Conservation (phyloP, 495 filamentous ascomycete genomes). For the Polyplosphaeria fusca region DNA sequence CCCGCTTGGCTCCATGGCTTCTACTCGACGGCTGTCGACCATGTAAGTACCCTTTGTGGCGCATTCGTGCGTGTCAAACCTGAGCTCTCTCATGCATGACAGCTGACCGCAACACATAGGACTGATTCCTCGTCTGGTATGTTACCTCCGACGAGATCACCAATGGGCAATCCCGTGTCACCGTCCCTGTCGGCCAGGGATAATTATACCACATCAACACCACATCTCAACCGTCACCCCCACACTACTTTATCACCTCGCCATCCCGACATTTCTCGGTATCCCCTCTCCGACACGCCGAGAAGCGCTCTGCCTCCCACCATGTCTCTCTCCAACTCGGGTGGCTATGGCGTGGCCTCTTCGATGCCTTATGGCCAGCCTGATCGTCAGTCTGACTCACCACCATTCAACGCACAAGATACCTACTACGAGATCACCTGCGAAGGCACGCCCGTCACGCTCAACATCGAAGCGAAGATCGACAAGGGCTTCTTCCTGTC, state of each 20-base stretch:
- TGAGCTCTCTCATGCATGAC: conserved; percentile 32
- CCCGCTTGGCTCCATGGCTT: conserved; percentile 32
- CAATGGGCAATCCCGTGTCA: conserved; percentile 33
- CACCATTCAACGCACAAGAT: conserved; percentile 46
- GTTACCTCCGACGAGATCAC: conserved; percentile 36
- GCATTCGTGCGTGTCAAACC: conserved; percentile 31
- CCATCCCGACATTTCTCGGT: conserved; percentile 29
- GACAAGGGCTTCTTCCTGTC: conserved; percentile 91
- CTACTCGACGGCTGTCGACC: conserved; percentile 31
- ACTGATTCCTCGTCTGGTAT: conserved; percentile 33
- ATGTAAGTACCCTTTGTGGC: conserved; percentile 40
- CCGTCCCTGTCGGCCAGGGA: conserved; percentile 34
- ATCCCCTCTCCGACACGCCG: conserved; percentile 38
- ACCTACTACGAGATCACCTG: conserved; percentile 57
- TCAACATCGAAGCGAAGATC: conserved; percentile 79
- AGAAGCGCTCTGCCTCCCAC: conserved; percentile 34
- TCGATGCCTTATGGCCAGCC: conserved; percentile 9
- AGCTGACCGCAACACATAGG: conserved; percentile 37
- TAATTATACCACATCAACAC: conserved; percentile 37
- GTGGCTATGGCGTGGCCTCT: not conserved
- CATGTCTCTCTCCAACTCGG: conserved; percentile 28
- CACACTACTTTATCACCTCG: conserved; percentile 36
- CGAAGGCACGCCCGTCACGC: conserved; percentile 59
- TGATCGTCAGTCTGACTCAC: conserved; percentile 23
- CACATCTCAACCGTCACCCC: conserved; percentile 17